Evolutionary conservation across 2,329 filamentous ascomycete species (phyloP), one percentile per base, ranked within the genome.

Genomic region (Curvularia lunata): DNA sequence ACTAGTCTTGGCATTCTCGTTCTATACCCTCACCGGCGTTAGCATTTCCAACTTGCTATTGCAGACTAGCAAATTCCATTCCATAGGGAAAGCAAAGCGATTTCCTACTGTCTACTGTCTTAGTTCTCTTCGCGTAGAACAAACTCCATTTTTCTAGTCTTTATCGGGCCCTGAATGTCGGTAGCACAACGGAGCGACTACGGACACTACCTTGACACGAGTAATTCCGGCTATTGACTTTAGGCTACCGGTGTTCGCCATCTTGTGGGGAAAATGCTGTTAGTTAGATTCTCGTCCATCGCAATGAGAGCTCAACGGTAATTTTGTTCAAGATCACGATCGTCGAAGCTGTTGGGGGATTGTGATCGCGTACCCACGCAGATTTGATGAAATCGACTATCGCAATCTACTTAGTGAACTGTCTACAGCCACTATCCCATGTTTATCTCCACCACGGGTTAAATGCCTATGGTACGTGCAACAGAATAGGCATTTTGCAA

Each of bases 21-120:
- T 65, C 55, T 64, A 67, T 67, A 67, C 65, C 65, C 65, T 60
- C 49, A 23, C 46, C 23, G 28, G 51, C 40, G 23, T 54, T 40
- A 18, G n/a, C 23, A 38, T 45, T 23, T 46, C 12, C 38, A 8
- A 34, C 19, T 41, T 32, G 25, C 28, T 23, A 19, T 13, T 19
- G 30, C 13, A 50, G 9, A 40, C 19, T 28, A 54, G 25, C 41
- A 8, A n/a, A 3, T 32, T 42, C 42, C 21, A 47, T 50, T 8
- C 2, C 8, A 21, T 16, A 30, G 6, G 27, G 16, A 34, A 28
- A 34, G 13, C 21, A 27, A 51, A 47, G 13, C 34, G 38, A 48
- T 34, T n/a, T 34, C 32, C 43, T 21, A 30, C n/a, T 1, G 4
- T 27, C 25, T 13, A n/a, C 18, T 37, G 27, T n/a, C 21, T 23